phyloP scores from a whole-genome alignment of 129 eudicot species.

The Helichrysum umbraculigerum region DNA sequence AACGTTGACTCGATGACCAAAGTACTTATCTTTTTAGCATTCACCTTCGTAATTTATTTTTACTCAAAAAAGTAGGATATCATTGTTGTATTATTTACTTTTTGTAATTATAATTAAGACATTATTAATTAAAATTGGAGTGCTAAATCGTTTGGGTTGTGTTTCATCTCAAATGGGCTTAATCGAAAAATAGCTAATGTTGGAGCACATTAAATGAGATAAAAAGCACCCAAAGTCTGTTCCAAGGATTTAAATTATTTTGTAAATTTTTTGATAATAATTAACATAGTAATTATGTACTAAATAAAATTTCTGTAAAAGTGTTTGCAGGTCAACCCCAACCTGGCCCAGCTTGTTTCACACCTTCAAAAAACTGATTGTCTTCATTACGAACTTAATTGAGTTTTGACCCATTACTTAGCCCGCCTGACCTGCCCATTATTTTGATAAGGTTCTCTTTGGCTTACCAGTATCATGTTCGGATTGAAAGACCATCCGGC shows the following conservation, averaged over 20 bases:
- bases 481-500: constrained; percentile 98
- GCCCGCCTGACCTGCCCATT: background rate
- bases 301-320: background rate
- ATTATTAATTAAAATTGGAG: too few relatives aligned
- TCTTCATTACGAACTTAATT: background rate
- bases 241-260: background rate
- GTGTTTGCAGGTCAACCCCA: constrained; percentile 1
- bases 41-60: background rate
- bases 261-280: too few relatives aligned
- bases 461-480: constrained; percentile 69
- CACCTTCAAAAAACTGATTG: background rate
- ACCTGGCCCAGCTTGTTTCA: background rate
- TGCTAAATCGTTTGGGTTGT: background rate
- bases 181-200: background rate
- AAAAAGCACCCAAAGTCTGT: background rate
- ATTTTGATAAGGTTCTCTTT: constrained; percentile 12
- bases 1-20: background rate
- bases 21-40: background rate
- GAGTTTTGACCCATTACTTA: background rate
- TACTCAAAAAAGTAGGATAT: background rate
- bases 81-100: background rate
- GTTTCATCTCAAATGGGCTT: background rate
- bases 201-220: background rate
- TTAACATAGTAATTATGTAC: background rate
- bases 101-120: background rate